Evolutionary conservation across 805 yeast species (phyloP).

Genomic region (Saturnispora sanitii): DNA sequence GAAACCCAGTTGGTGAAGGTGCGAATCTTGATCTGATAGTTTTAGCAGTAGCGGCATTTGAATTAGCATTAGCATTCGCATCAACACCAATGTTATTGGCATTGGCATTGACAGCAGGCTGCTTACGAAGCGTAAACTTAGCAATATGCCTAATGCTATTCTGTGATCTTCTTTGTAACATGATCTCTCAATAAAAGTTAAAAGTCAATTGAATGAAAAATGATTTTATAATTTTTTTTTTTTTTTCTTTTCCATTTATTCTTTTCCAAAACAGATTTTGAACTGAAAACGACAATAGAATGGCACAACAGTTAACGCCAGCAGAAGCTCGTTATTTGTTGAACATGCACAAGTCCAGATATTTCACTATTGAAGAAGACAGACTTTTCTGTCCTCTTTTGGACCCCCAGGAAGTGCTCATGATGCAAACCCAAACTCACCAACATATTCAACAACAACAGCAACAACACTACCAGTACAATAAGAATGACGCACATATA

Average conservation of each 20-base stretch:
- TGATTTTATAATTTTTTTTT: no score
- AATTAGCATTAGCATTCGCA: background rate
- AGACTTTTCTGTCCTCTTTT: constrained; percentile 7
- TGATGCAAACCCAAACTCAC: background rate
- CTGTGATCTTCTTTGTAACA: no score
- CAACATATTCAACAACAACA: background rate
- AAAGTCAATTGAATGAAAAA: no score
- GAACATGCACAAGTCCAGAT: constrained; percentile 2
- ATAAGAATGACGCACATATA: constrained; percentile 6
- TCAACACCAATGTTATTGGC: background rate
- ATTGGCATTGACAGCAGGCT: no score
- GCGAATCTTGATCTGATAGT: constrained; percentile 91
- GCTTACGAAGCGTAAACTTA: no score
- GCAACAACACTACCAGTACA: constrained; percentile 1
- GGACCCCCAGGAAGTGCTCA: background rate
- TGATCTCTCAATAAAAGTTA: no score
- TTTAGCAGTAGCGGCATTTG: constrained; percentile 24
- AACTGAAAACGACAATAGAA: background rate
- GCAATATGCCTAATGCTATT: no score
- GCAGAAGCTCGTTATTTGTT: constrained; percentile 6
- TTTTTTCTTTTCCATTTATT: no score
- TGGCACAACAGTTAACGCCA: constrained; percentile 1
- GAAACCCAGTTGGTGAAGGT: constrained; percentile 93
- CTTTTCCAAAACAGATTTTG: no score
- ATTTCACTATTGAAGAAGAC: constrained; percentile 7